A percentile compares a stretch with the other conserved stretches of the same genome.
phyloP scores from a whole-genome alignment of 2,329 filamentous ascomycete genomes.

The Leptographium radiaticola region DNA sequence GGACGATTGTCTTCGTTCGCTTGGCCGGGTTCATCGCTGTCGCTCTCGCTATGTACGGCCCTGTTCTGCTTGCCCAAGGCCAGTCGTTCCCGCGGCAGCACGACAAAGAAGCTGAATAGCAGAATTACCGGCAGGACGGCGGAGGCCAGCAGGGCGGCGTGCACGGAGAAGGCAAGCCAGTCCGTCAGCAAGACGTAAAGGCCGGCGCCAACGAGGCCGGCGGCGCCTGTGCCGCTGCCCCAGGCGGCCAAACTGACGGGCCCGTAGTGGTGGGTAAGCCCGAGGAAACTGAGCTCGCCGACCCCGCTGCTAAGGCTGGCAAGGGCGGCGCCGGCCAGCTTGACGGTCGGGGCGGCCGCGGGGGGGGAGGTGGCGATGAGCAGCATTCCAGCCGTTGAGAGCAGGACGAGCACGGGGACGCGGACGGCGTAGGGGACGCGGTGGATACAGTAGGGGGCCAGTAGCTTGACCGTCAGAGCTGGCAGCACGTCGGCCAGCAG shows the following conservation, averaged over 20 bases:
- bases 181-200: constrained; percentile 80
- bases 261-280: constrained; percentile 87
- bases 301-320: constrained; percentile 76
- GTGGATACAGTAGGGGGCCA: constrained; percentile 91
- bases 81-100: constrained; percentile 60
- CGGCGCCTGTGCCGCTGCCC: constrained; percentile 85
- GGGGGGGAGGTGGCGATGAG: constrained; percentile 69
- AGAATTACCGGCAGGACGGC: constrained; percentile 72
- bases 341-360: constrained; percentile 51
- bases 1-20: constrained; percentile 21
- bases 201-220: constrained; percentile 75
- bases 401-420: constrained; percentile 56
- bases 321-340: constrained; percentile 71
- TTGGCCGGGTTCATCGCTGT: background rate
- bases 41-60: background rate
- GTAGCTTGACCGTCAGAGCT: constrained; percentile 75
- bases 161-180: constrained; percentile 61
- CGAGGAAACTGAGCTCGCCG: constrained; percentile 83
- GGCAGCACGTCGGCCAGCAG: constrained; percentile 88
- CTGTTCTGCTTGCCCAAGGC: constrained; percentile 15
- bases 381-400: constrained; percentile 80
- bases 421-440: constrained; percentile 67
- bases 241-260: constrained; percentile 77
- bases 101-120: constrained; percentile 71
- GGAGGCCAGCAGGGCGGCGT: constrained; percentile 60